Percentiles rank a stretch among this genome's conserved stretches.
These are phyloP conservation scores for Pseudotsuga menziesii DNA, from an alignment of 75 land plant species.

Conservation along the genomic window DNA sequence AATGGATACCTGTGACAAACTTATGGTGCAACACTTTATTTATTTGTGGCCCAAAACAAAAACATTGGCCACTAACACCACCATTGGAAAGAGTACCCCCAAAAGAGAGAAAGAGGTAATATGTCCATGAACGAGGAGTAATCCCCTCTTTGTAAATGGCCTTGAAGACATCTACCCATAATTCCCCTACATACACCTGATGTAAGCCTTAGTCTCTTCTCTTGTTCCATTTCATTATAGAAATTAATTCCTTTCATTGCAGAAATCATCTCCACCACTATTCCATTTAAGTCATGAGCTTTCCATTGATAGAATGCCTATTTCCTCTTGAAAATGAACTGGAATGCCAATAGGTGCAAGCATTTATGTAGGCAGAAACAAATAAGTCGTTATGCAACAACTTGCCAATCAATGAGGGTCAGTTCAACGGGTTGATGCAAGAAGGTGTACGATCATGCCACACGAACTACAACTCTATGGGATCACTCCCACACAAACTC, in stretches of 20 bases:
- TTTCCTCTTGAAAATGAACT: constrained; percentile 34
- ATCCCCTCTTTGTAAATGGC: constrained; percentile 31
- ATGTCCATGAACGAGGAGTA: constrained; percentile 59
- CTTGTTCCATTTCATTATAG: background rate
- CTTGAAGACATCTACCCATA: constrained; percentile 60
- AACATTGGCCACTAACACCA: constrained; percentile 67
- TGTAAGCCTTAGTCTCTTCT: constrained; percentile 11
- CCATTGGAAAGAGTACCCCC: constrained; percentile 66
- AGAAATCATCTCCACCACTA: constrained; percentile 32
- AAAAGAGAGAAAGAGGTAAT: constrained; percentile 55
- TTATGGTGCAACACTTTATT: constrained; percentile 57
- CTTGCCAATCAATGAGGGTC: too few relatives aligned
- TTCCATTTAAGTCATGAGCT: constrained; percentile 42
- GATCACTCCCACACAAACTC: too few relatives aligned
- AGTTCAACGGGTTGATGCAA: too few relatives aligned
- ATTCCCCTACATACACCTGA: constrained; percentile 24
- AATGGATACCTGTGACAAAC: constrained; percentile 53
- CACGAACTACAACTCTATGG: too few relatives aligned
- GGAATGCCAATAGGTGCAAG: too few relatives aligned
- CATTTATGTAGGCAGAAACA: too few relatives aligned
- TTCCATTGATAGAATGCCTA: constrained; percentile 49
- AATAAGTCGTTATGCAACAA: too few relatives aligned
- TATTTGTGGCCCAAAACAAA: constrained; percentile 60
- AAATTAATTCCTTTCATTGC: constrained; percentile 17
- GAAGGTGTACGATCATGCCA: too few relatives aligned